These are phyloP conservation scores for Botrytis deweyae DNA, from an alignment of 2,329 filamentous ascomycete species.

Conservation along the genomic window DNA sequence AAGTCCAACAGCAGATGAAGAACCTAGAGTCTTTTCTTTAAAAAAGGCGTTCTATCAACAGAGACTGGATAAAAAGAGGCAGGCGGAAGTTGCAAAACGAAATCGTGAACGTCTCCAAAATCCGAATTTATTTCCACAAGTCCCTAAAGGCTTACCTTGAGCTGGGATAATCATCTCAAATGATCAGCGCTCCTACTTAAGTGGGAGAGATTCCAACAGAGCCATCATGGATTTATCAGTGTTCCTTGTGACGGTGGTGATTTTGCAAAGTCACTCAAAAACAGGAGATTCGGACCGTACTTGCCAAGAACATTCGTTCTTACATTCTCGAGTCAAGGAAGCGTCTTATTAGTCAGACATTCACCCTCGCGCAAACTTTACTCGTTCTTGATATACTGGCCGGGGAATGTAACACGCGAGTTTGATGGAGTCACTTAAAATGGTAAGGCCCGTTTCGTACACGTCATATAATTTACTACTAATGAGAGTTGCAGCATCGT, in stretches of 20 bases:
- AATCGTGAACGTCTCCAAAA: slow-evolving; percentile 79
- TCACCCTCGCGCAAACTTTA: background rate
- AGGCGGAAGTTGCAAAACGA: slow-evolving; percentile 74
- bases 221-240: background rate
- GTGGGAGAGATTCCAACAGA: background rate
- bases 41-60: slow-evolving; percentile 88
- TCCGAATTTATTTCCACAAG: slow-evolving; percentile 79
- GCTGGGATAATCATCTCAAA: slow-evolving; percentile 20
- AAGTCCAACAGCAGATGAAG: slow-evolving; percentile 45
- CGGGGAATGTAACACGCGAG: slow-evolving; percentile 9
- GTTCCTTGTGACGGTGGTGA: background rate
- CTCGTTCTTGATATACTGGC: background rate
- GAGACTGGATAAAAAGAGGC: slow-evolving; percentile 74
- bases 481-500: slow-evolving; percentile 19
- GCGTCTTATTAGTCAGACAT: slow-evolving; percentile 9
- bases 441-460: slow-evolving; percentile 1
- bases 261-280: background rate
- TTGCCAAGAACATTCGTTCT: slow-evolving; percentile 6
- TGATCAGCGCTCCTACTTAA: background rate
- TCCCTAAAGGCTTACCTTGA: slow-evolving; percentile 62
- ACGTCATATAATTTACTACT: slow-evolving; percentile 19
- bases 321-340: background rate
- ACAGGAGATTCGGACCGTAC: background rate
- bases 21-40: slow-evolving; percentile 78
- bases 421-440: slow-evolving; percentile 6